Percentiles rank a stretch among this genome's conserved stretches.
These are phyloP conservation scores for Albophoma yamanashiensis DNA, from an alignment of 2,329 filamentous ascomycete species.

Conservation along the genomic window DNA sequence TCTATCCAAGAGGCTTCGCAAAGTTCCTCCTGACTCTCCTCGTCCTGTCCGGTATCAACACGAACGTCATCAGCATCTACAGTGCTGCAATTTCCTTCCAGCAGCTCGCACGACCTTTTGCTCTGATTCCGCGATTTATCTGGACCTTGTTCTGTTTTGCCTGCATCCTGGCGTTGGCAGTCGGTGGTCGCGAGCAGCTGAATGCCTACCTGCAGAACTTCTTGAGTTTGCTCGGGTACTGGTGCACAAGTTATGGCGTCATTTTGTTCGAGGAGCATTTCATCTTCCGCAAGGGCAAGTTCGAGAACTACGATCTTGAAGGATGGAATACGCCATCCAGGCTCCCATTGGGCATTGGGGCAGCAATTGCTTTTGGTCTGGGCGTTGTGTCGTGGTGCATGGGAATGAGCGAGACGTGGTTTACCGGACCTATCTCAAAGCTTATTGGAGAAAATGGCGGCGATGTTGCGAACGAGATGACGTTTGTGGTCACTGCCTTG, in stretches of 20 bases:
- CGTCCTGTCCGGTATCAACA: slow-evolving; percentile 25
- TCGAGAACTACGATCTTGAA: slow-evolving; percentile 27
- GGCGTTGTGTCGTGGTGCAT: slow-evolving; percentile 37
- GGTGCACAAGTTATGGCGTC: slow-evolving; percentile 30
- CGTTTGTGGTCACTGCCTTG: slow-evolving; percentile 32
- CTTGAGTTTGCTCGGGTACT: slow-evolving; percentile 33
- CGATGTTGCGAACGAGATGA: slow-evolving; percentile 34
- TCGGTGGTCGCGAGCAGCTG: slow-evolving; percentile 27
- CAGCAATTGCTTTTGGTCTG: slow-evolving; percentile 28
- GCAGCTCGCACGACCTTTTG: slow-evolving; percentile 22
- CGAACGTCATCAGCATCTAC: slow-evolving; percentile 26
- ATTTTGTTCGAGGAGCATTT: slow-evolving; percentile 30
- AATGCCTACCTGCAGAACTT: slow-evolving; percentile 32
- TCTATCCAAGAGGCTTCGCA: slow-evolving; percentile 33
- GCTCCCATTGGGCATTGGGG: slow-evolving; percentile 30
- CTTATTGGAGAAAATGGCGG: slow-evolving; percentile 48
- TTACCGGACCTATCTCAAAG: slow-evolving; percentile 41
- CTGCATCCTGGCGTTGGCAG: slow-evolving; percentile 28
- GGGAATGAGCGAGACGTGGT: slow-evolving; percentile 46
- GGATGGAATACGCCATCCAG: slow-evolving; percentile 32
- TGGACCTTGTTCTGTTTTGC: slow-evolving; percentile 27
- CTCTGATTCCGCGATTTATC: slow-evolving; percentile 27
- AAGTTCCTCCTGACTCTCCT: slow-evolving; percentile 29
- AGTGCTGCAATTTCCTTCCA: slow-evolving; percentile 28
- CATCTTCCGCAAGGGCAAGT: slow-evolving; percentile 28